Evolutionary conservation across 495 filamentous ascomycete species (phyloP), one percentile per base, ranked within the genome.

Genomic region (Penicillium diatomitis): DNA sequence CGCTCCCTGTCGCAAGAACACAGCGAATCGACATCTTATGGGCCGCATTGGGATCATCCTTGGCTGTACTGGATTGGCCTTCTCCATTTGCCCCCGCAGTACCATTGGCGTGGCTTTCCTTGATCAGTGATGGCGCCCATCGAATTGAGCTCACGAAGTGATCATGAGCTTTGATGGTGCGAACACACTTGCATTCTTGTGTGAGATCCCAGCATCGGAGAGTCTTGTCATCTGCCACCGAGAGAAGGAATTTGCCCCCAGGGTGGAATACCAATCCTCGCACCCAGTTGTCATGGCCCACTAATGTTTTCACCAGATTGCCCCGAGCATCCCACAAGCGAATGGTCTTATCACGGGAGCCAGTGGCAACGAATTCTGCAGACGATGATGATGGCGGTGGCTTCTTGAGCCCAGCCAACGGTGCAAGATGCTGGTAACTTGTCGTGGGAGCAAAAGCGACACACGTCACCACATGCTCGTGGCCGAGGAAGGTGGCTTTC

Each of bases 211-310:
- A 98, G 70, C 91, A 96, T 38, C 91, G 75, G 33, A 98, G 71
- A 8, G 88, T 90, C 66, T 95, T 95, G 63, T 98, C 92, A 57
- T 98, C 92, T 28, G 84, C 72, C 4, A 85, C 86, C 32, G 83
- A 88, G 11, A 98, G 67, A 2, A 98, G 75, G 54, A 92, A 98
- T 65, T 95, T 95, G 1, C 92, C 92, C 3, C 88, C 90, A 0
- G 92, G 92, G 55, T 98, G 92, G 64, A 95, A 98, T 11, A 88
- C 82, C 8, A 97, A 60, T 2, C 75, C 86, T 7, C 89, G 81
- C 1, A 98, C 85, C 92, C 92, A 98, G 62, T 96, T 98, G 64
- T 98, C 92, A 58, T 98, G 92, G 3, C 92, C 92, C 2, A 84
- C 66, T 6, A 97, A 73, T 2, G 87, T 94, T 65, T 90, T 96